Conservation (phyloP, 176 grass and related monocot species). For the Puccinellia tenuiflora region DNA sequence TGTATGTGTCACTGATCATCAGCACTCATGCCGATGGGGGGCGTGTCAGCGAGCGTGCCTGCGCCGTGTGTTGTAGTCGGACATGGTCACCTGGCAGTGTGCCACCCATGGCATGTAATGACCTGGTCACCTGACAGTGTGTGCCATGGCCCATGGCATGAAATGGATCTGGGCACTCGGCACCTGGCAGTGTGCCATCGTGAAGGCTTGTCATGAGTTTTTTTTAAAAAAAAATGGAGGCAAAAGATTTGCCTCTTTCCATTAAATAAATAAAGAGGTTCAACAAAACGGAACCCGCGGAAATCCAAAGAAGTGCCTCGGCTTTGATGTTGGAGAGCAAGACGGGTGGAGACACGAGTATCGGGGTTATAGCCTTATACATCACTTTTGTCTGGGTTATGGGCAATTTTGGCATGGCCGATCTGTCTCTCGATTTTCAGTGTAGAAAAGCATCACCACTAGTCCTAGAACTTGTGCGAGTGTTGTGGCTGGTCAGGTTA, state of each 20-base stretch:
- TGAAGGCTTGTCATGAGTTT: no score
- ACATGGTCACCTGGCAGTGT: not conserved
- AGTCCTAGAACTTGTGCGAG: not conserved
- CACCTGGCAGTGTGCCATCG: conserved; percentile 15
- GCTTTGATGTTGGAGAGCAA: no score
- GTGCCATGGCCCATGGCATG: not conserved
- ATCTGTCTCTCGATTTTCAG: not conserved
- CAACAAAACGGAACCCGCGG: no score
- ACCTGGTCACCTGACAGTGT: no score
- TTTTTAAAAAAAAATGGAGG: no score
- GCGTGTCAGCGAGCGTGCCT: conserved; percentile 38
- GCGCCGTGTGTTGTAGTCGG: conserved; percentile 13
- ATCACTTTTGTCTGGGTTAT: not conserved
- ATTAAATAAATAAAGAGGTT: no score
- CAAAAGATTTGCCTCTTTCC: no score
- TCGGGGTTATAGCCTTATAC: not conserved
- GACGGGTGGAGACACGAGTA: no score
- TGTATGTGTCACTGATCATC: not conserved
- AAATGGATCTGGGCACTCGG: not conserved
- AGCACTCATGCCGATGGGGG: conserved; percentile 13
- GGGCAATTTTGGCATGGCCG: not conserved
- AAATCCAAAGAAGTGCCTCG: no score
- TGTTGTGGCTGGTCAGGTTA: conserved; percentile 5
- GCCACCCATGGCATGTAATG: not conserved
- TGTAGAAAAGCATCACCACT: not conserved